Conservation (phyloP, 2,329 filamentous ascomycete genomes). For the Trichoderma arundinaceum region DNA sequence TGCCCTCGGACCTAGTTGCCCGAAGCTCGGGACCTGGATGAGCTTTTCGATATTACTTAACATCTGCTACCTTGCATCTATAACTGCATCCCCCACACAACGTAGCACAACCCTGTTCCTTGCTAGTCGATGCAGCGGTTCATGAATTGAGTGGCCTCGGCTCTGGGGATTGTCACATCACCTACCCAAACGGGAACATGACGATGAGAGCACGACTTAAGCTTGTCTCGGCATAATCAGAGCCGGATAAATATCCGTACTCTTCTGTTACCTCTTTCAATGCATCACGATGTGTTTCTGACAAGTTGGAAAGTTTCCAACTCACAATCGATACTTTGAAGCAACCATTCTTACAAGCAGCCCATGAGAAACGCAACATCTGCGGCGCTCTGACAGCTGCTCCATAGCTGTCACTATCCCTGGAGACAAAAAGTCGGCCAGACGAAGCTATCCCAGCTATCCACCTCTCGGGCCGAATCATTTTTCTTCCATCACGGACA, state of each 20-base stretch:
- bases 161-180: conserved; percentile 13
- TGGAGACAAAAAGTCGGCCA: conserved; percentile 5
- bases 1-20: neutral
- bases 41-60: conserved; percentile 11
- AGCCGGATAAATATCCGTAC: neutral
- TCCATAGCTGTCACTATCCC: neutral
- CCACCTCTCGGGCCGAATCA: conserved; percentile 30
- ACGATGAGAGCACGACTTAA: neutral
- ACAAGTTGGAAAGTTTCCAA: no score
- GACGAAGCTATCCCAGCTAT: conserved; percentile 1
- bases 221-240: neutral
- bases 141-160: neutral
- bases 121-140: conserved; percentile 17
- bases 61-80: neutral
- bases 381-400: neutral
- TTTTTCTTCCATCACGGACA: neutral
- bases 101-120: conserved; percentile 9
- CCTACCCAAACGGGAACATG: conserved; percentile 11
- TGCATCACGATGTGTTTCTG: no score
- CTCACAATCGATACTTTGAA: neutral
- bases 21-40: neutral
- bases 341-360: neutral
- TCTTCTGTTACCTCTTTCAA: no score
- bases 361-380: neutral
- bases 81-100: conserved; percentile 20